These are phyloP conservation scores for Fusarium nelsonii DNA, from an alignment of 2,329 filamentous ascomycete species.

Conservation along the genomic window DNA sequence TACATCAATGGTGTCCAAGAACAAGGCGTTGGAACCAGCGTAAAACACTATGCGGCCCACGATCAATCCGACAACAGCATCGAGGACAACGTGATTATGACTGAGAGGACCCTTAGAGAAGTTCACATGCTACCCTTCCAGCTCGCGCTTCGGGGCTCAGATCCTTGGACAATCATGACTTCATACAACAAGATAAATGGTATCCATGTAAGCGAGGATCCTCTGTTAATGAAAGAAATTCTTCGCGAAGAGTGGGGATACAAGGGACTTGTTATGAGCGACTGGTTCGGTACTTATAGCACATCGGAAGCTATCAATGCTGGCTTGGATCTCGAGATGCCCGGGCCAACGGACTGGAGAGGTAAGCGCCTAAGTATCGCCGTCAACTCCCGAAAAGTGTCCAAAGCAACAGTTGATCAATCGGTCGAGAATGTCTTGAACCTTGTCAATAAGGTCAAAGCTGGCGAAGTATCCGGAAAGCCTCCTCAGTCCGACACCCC, in stretches of 20 bases:
- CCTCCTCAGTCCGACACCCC: conserved; percentile 23
- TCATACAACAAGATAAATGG: conserved; percentile 57
- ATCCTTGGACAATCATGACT: conserved; percentile 54
- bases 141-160: conserved; percentile 52
- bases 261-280: conserved; percentile 43
- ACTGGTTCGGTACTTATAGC: conserved; percentile 54
- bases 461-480: neutral
- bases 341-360: conserved; percentile 49
- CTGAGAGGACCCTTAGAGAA: conserved; percentile 40
- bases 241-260: conserved; percentile 48
- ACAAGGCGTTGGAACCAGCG: conserved; percentile 55
- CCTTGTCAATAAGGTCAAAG: conserved; percentile 30
- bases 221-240: conserved; percentile 46
- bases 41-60: conserved; percentile 59
- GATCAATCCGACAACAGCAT: conserved; percentile 51
- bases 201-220: conserved; percentile 44
- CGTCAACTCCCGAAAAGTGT: conserved; percentile 43
- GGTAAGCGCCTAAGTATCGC: conserved; percentile 44
- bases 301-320: conserved; percentile 49
- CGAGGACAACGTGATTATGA: conserved; percentile 41
- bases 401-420: conserved; percentile 39
- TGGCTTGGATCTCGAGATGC: conserved; percentile 52
- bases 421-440: conserved; percentile 45
- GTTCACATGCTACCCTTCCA: conserved; percentile 55
- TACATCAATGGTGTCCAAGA: conserved; percentile 56